These are phyloP conservation scores for Moringa oleifera DNA, from an alignment of 345 rosid genomes.

Conservation along the genomic window DNA sequence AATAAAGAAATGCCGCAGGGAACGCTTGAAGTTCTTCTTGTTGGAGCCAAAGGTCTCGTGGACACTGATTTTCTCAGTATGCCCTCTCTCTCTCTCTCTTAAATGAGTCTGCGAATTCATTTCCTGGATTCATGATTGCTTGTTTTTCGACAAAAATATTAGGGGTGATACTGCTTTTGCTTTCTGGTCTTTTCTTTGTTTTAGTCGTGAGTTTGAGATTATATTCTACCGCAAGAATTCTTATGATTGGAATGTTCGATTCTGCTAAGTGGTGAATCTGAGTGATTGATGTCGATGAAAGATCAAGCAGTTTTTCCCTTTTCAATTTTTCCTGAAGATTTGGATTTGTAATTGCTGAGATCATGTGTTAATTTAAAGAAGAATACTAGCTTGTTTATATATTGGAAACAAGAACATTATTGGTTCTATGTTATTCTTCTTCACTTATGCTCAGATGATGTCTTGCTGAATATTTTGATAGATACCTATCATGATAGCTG, in stretches of 20 bases:
- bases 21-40: slow-evolving; percentile 61
- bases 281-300: not conserved
- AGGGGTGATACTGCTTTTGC: not conserved
- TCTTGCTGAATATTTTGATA: no score
- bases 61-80: slow-evolving; percentile 49
- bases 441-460: no score
- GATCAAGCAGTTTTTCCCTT: no score
- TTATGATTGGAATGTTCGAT: not conserved
- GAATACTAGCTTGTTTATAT: not conserved
- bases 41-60: slow-evolving; percentile 59
- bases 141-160: no score
- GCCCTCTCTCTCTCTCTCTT: slow-evolving; percentile 1
- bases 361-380: not conserved
- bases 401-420: no score
- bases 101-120: not conserved
- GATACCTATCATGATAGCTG: no score
- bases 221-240: no score
- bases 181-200: not conserved
- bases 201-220: no score
- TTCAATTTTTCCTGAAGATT: not conserved
- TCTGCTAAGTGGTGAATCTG: not conserved
- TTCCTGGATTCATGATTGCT: not conserved
- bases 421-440: no score
- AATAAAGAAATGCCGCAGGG: slow-evolving; percentile 40
- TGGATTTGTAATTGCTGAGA: not conserved